A percentile compares a stretch with the other conserved stretches of the same genome.
These are phyloP conservation scores for Pisolithus microcarpus DNA, from an alignment of 768 basidiomycete species.

Conservation along the genomic window DNA sequence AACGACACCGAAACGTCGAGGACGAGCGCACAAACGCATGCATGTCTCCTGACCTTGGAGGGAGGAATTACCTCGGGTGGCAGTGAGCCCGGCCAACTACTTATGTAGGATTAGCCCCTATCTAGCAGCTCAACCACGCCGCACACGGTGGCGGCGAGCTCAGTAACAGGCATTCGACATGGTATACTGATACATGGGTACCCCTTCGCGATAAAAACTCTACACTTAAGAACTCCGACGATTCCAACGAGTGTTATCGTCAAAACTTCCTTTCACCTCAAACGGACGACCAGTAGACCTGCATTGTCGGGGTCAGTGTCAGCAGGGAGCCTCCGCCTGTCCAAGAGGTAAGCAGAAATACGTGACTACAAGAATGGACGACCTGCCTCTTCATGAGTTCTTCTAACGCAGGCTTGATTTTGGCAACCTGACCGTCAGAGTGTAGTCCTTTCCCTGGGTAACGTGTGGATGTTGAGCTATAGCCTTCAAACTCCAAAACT, in stretches of 20 bases:
- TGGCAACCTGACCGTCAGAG: slow-evolving; percentile 60
- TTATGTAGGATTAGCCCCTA: no score
- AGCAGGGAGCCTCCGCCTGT: slow-evolving; percentile 61
- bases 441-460: slow-evolving; percentile 71
- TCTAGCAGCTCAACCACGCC: no score
- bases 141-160: no score
- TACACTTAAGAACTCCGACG: no score
- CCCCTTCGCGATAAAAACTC: no score
- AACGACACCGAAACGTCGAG: background rate
- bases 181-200: background rate
- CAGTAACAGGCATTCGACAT: background rate
- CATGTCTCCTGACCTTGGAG: no score
- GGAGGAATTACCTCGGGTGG: no score
- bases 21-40: background rate
- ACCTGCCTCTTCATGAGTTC: slow-evolving; percentile 71
- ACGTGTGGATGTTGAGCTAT: background rate
- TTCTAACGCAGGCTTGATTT: slow-evolving; percentile 83
- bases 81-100: no score
- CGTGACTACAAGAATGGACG: background rate
- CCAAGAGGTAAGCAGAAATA: background rate
- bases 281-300: slow-evolving; percentile 68
- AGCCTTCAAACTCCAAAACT: background rate
- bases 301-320: slow-evolving; percentile 69
- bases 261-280: background rate
- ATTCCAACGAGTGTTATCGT: no score